Evolutionary conservation across 2,329 filamentous ascomycete genomes (phyloP), one percentile per base, ranked within the genome.

Genomic region (Ascosphaera aggregata): DNA sequence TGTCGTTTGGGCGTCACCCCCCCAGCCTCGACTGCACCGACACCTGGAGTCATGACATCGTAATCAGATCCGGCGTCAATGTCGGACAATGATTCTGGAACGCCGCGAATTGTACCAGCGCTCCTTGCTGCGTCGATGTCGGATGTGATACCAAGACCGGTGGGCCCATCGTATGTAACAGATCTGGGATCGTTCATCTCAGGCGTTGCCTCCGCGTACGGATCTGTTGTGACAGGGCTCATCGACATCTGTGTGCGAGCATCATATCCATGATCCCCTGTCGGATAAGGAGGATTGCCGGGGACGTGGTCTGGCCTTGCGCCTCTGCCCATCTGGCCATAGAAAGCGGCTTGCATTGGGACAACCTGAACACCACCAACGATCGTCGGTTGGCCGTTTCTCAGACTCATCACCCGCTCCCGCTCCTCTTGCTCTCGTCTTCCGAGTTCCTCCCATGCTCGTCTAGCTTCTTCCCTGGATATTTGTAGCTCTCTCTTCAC

Each of bases 371-470:
- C 82, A 34, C 86, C 86, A 37, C 85, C 84, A 7, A 98, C 80
- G 37, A 91, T 66, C 1, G 84, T 94, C 11, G 86, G 80, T 43
- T 84, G 74, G 4, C 89, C 89, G 44, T 80, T 78, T 49, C 89
- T 76, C 18, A 98, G 63, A n/a, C 81, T 84, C 19, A 73, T 67
- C 1, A 80, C 89, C 36, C 81, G 71, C 45, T 94, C 85, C 4
- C 86, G 73, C 56, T 94, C 86, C 57, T 91, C 81, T 52, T 94
- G 82, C 56, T 95, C 89, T 39, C 84, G 73, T 39, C 86, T 71
- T 18, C 89, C 89, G 1, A 98, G 71, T 57, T 95, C 89, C 60
- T 98, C 89, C 89, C 89, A 98, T 1, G 89, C 89, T 41, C 89
- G 73, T 27, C 86, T 74, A 7, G 89, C 86, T 57, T 98, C 89